Percentiles rank a stretch among this genome's conserved stretches.
Conservation (phyloP, 2,329 filamentous ascomycete genomes). For the Cyphellophora attinorum region DNA sequence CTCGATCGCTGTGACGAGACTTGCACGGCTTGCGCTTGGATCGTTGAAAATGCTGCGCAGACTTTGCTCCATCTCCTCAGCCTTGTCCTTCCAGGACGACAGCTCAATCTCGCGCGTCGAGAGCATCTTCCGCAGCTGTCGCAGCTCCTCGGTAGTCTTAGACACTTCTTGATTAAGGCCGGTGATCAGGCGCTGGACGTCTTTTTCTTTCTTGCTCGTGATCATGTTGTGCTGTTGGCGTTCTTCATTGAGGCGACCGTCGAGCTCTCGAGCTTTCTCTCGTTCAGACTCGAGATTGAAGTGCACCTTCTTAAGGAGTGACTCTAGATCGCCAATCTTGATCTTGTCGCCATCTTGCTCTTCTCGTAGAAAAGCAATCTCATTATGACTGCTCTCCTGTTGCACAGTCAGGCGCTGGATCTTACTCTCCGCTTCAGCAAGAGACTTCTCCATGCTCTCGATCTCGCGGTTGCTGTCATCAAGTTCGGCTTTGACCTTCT, state of each 20-base stretch:
- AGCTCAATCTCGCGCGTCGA: constrained; percentile 80
- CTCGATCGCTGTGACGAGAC: constrained; percentile 74
- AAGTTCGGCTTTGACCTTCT: constrained; percentile 73
- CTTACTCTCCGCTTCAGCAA: constrained; percentile 79
- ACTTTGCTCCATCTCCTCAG: constrained; percentile 83
- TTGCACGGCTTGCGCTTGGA: constrained; percentile 74
- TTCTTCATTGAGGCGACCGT: constrained; percentile 68
- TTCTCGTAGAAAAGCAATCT: constrained; percentile 89
- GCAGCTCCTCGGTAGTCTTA: constrained; percentile 73
- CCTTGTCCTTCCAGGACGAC: constrained; percentile 78
- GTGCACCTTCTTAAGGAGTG: constrained; percentile 68
- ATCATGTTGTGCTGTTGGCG: constrained; percentile 78
- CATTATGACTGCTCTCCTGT: constrained; percentile 81
- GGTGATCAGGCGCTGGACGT: constrained; percentile 86
- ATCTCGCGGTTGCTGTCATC: constrained; percentile 78
- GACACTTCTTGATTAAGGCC: constrained; percentile 81
- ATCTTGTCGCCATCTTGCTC: constrained; percentile 98
- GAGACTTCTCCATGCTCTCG: constrained; percentile 72
- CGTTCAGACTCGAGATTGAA: constrained; percentile 74
- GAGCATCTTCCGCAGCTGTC: constrained; percentile 71
- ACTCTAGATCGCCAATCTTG: constrained; percentile 88
- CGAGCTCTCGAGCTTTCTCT: constrained; percentile 63
- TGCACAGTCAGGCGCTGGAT: constrained; percentile 80
- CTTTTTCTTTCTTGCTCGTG: constrained; percentile 82
- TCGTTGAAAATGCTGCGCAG: constrained; percentile 81